Conservation (phyloP, 257 asterid species). For the Marsdenia floribunda region DNA sequence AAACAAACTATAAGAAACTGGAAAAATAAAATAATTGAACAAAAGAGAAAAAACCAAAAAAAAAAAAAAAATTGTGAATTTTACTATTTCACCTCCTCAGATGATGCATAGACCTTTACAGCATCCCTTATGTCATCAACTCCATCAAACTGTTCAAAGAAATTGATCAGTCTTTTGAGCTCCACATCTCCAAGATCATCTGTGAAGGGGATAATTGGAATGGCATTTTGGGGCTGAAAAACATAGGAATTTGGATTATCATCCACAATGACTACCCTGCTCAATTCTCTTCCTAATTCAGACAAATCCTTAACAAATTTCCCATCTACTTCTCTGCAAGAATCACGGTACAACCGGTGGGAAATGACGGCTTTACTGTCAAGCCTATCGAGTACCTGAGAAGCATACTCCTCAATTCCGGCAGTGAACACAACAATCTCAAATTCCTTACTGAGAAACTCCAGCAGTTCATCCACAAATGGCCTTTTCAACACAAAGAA, state of each 20-base stretch:
- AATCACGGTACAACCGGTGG: slow-evolving; percentile 66
- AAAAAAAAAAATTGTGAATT: slow-evolving; percentile 1
- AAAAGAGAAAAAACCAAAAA: background rate
- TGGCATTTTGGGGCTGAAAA: slow-evolving; percentile 68
- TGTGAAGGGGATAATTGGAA: slow-evolving; percentile 61
- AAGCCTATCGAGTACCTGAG: slow-evolving; percentile 65
- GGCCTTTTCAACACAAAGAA: slow-evolving; percentile 83
- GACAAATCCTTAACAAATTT: slow-evolving; percentile 74
- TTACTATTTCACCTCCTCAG: slow-evolving; percentile 12
- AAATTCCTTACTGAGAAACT: slow-evolving; percentile 40
- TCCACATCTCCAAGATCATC: slow-evolving; percentile 70
- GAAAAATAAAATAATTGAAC: background rate
- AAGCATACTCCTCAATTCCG: slow-evolving; percentile 77
- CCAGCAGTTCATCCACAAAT: slow-evolving; percentile 67
- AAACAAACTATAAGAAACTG: slow-evolving; percentile 1
- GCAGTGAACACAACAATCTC: slow-evolving; percentile 91
- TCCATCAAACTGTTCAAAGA: slow-evolving; percentile 46
- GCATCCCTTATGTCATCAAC: slow-evolving; percentile 64
- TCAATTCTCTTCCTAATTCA: slow-evolving; percentile 69
- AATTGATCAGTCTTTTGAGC: slow-evolving; percentile 49
- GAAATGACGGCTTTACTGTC: slow-evolving; percentile 57
- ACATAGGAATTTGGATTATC: slow-evolving; percentile 80
- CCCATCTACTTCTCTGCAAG: slow-evolving; percentile 73
- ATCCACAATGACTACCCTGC: slow-evolving; percentile 57
- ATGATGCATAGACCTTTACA: slow-evolving; percentile 38